Evolutionary conservation across 2,329 filamentous ascomycete genomes (phyloP).

Genomic region (Neoarthrinium moseri): DNA sequence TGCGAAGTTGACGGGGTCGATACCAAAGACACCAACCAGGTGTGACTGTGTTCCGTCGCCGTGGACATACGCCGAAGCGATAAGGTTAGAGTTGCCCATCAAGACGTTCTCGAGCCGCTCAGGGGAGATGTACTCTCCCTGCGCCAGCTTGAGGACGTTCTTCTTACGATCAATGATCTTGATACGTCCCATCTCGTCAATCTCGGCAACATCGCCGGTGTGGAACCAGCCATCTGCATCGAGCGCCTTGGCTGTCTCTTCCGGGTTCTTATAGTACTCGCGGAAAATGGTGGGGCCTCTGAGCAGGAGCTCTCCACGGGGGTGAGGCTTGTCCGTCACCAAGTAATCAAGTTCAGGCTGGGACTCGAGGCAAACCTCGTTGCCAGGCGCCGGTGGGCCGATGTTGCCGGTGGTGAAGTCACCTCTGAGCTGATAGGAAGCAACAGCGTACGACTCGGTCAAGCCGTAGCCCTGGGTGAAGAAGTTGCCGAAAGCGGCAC

Average conservation of each 20-base stretch:
- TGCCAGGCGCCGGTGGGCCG: slow-evolving; percentile 65
- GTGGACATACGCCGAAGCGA: slow-evolving; percentile 84
- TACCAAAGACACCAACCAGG: slow-evolving; percentile 83
- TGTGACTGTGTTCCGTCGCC: slow-evolving; percentile 80
- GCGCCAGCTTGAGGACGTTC: slow-evolving; percentile 97
- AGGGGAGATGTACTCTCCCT: slow-evolving; percentile 97
- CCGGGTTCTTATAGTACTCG: slow-evolving; percentile 87
- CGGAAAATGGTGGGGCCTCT: slow-evolving; percentile 78
- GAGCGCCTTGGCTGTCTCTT: slow-evolving; percentile 80
- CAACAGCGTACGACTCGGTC: slow-evolving; percentile 87
- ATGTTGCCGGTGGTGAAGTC: slow-evolving; percentile 82
- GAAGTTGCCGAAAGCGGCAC: slow-evolving; percentile 74
- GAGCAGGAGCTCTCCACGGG: slow-evolving; percentile 85
- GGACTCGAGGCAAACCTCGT: slow-evolving; percentile 79
- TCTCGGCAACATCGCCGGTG: slow-evolving; percentile 84
- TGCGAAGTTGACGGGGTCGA: slow-evolving; percentile 83
- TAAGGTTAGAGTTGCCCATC: slow-evolving; percentile 73
- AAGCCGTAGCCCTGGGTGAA: slow-evolving; percentile 90
- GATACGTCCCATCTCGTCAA: slow-evolving; percentile 85
- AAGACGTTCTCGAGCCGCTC: slow-evolving; percentile 97
- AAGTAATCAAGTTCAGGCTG: slow-evolving; percentile 94
- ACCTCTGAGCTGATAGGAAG: slow-evolving; percentile 63
- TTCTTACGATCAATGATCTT: slow-evolving; percentile 95
- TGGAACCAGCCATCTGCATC: slow-evolving; percentile 95
- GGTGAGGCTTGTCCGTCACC: slow-evolving; percentile 81